A percentile compares a stretch with the other conserved stretches of the same genome.
phyloP scores from a whole-genome alignment of 2,329 filamentous ascomycete species.

The Aspergillus ochraceoroseus region DNA sequence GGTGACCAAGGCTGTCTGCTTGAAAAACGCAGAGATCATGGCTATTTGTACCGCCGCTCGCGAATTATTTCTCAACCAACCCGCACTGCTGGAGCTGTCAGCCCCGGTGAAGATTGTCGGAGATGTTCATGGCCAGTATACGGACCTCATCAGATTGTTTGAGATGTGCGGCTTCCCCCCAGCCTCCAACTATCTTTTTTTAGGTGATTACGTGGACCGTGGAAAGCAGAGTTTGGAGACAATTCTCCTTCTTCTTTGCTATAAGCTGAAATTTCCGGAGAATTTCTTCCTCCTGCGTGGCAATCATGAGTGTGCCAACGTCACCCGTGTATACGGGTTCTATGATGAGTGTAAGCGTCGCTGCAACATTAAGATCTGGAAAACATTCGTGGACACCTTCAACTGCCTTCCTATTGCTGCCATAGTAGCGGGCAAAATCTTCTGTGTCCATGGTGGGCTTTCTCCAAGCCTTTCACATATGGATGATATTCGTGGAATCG shows the following conservation, averaged over 20 bases:
- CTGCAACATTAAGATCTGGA: conserved; percentile 97
- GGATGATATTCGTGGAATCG: conserved; percentile 97
- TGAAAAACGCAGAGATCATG: conserved; percentile 96
- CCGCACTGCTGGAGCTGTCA: conserved; percentile 83
- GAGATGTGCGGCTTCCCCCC: conserved; percentile 98
- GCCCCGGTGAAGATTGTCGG: conserved; percentile 97
- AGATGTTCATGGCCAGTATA: conserved; percentile 95
- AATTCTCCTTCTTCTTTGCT: conserved; percentile 85
- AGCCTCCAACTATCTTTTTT: conserved; percentile 83
- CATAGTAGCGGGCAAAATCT: conserved; percentile 97
- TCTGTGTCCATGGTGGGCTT: conserved; percentile 91
- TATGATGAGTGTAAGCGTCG: conserved; percentile 97
- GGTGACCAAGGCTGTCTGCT: conserved; percentile 92
- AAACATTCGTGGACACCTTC: conserved; percentile 95
- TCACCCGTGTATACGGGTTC: conserved; percentile 92
- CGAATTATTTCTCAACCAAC: conserved; percentile 86
- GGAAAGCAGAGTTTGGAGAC: conserved; percentile 96
- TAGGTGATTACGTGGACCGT: conserved; percentile 93
- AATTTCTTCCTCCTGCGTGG: conserved; percentile 95
- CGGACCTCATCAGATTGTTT: conserved; percentile 91
- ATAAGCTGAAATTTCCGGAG: conserved; percentile 94
- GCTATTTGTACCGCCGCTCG: conserved; percentile 86
- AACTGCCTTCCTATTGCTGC: conserved; percentile 91
- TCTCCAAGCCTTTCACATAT: conserved; percentile 91
- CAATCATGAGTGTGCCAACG: conserved; percentile 95